A percentile compares a stretch with the other conserved stretches of the same genome.
Evolutionary conservation across 495 filamentous ascomycete genomes (phyloP).

Genomic region (Parachaetomium inaequale): DNA sequence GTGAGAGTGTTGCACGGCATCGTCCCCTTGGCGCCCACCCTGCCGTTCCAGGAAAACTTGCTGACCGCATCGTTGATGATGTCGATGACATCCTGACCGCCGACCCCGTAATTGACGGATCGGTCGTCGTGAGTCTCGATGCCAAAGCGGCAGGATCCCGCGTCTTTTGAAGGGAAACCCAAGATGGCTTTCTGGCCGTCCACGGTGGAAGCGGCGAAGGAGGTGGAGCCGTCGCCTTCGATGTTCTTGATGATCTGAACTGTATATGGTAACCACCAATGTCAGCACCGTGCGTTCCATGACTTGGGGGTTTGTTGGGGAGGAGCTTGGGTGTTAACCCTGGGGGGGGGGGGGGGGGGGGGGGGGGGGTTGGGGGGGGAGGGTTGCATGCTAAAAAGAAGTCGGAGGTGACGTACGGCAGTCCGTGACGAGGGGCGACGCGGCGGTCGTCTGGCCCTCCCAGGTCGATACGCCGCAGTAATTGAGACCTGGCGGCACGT

Average conservation of each 20-base stretch:
- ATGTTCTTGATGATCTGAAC: slow-evolving; percentile 36
- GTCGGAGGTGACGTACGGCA: no score
- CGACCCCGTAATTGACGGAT: slow-evolving; percentile 5
- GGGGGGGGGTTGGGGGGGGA: no score
- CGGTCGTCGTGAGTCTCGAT: not conserved
- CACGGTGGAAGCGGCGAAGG: not conserved
- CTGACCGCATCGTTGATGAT: slow-evolving; percentile 14
- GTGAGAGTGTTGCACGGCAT: slow-evolving; percentile 31
- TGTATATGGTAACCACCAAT: no score
- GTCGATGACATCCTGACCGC: slow-evolving; percentile 15
- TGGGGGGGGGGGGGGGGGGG: no score
- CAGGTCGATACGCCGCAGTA: slow-evolving; percentile 6
- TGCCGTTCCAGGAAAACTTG: slow-evolving; percentile 17
- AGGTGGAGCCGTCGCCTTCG: slow-evolving; percentile 13
- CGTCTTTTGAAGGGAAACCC: not conserved
- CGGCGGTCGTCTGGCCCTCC: not conserved
- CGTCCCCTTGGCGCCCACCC: slow-evolving; percentile 31
- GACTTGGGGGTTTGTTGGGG: no score
- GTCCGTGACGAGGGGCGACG: not conserved
- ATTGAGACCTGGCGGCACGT: not conserved
- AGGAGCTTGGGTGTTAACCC: no score
- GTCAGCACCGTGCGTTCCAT: no score
- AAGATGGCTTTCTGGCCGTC: not conserved
- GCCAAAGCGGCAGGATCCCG: slow-evolving; percentile 6
- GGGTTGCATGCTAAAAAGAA: no score